Base-by-base conservation (phyloP, 2,329 filamentous ascomycete genomes). In the Talaromyces rugulosus region DNA sequence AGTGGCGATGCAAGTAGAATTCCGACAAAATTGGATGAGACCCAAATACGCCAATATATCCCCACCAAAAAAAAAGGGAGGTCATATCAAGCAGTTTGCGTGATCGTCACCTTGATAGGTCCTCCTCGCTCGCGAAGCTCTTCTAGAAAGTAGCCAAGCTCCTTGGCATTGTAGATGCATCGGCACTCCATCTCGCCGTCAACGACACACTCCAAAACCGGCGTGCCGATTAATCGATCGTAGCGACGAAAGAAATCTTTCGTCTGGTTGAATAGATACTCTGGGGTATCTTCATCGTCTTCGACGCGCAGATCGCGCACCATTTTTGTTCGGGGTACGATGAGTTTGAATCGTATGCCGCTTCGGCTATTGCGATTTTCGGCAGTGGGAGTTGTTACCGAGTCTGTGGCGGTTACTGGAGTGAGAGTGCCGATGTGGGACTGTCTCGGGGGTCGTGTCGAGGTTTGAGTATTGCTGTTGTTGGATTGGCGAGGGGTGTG, bases 121-220 rank as follows among this genome's bases (percentile, higher is more conserved):
- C 30, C 47, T 23, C 30, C 34, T 7, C 55, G 51, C 33, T 62
- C 60, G 6, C 55, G 60, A 54, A 62, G 60, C 50, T 62, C 60
- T 4, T 62, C 55, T 6, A 62, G 44, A 18, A 53, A 58, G 36
- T 62, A 58, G 12, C 60, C 31, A 34, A 62, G 34, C 30, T 62
- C 60, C 18, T 62, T 62, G 7, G 60, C 60, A n/a, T 62, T 62
- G 28, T 62, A 62, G 7, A 62, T 62, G 30, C 60, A 62, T 53
- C 55, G 30, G 23, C 60, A 62, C 14, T 62, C 60, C 12, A 56
- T 28, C 8, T 58, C 60, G 34, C 55, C 60, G 27, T 62, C 60
- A 27, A 62, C n/a, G 16, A 62, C 60, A 30, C 60, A 62, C 23
- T 62, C 60, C 12, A 58, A 12, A 1, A 58, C 50, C 8, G 42